Percentiles rank a stretch among this genome's conserved stretches.
phyloP scores from a whole-genome alignment of 2,329 filamentous ascomycete genomes.

The Arachnomyces sp. region DNA sequence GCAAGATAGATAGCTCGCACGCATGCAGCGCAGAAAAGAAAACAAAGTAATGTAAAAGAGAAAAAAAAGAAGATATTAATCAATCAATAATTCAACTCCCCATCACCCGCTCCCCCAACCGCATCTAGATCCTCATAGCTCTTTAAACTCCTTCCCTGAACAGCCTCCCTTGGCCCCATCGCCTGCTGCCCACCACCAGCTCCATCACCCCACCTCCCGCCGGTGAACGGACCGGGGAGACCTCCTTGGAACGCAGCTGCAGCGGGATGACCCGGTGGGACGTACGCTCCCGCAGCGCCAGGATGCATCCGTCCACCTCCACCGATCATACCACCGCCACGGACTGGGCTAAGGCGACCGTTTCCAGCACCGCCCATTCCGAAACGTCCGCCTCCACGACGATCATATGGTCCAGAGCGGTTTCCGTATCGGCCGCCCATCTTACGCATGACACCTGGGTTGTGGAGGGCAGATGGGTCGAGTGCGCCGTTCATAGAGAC shows the following conservation, averaged over 20 bases:
- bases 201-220: slow-evolving; percentile 63
- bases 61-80: background rate
- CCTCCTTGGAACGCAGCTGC: slow-evolving; percentile 25
- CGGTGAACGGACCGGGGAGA: slow-evolving; percentile 37
- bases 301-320: slow-evolving; percentile 24
- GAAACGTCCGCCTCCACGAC: slow-evolving; percentile 46
- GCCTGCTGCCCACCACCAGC: slow-evolving; percentile 61
- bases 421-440: slow-evolving; percentile 53
- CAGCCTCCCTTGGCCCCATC: slow-evolving; percentile 80
- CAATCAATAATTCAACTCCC: slow-evolving; percentile 79
- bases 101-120: slow-evolving; percentile 61
- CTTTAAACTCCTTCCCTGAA: slow-evolving; percentile 85
- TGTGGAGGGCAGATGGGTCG: slow-evolving; percentile 38
- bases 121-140: slow-evolving; percentile 97
- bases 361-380: slow-evolving; percentile 18
- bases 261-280: slow-evolving; percentile 33
- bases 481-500: slow-evolving; percentile 12
- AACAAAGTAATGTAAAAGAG: slow-evolving; percentile 3
- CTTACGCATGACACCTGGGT: slow-evolving; percentile 59
- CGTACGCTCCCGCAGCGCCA: slow-evolving; percentile 23
- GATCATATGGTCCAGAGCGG: slow-evolving; percentile 66
- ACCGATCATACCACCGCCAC: slow-evolving; percentile 30
- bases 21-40: background rate
- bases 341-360: slow-evolving; percentile 41
- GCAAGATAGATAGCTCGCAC: slow-evolving; percentile 2